These are phyloP conservation scores for Acorus gramineus DNA, from an alignment of 106 monocot species.

Conservation along the genomic window DNA sequence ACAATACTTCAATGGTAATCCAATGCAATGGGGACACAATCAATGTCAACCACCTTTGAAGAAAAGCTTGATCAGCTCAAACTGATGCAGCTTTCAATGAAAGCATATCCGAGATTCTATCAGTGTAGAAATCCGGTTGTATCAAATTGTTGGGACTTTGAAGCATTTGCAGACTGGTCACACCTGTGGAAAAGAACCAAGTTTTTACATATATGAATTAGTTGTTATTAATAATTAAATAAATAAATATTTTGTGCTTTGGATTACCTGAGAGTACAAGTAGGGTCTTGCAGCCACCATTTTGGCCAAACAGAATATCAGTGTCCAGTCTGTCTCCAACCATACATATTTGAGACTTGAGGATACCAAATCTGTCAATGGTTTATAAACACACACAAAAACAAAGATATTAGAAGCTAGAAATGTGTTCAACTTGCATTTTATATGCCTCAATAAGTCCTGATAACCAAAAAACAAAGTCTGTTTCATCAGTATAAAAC, in stretches of 20 bases:
- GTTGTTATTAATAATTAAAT: neutral
- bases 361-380: conserved; percentile 63
- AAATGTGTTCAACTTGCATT: too few species aligned
- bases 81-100: conserved; percentile 66
- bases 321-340: conserved; percentile 96
- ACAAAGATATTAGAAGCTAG: too few species aligned
- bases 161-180: conserved; percentile 71
- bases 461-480: too few species aligned
- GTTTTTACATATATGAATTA: neutral
- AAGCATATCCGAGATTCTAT: conserved; percentile 73
- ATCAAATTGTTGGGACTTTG: conserved; percentile 72
- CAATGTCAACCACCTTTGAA: too few species aligned
- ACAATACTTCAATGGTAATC: too few species aligned
- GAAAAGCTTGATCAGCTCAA: conserved; percentile 11
- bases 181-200: conserved; percentile 35
- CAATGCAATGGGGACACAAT: too few species aligned
- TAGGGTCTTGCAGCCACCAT: conserved; percentile 96
- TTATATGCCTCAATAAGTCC: too few species aligned
- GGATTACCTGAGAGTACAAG: conserved; percentile 87
- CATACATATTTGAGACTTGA: conserved; percentile 99
- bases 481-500: too few species aligned
- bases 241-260: neutral
- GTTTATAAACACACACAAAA: too few species aligned
- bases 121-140: conserved; percentile 86
- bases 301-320: conserved; percentile 94